phyloP scores from a whole-genome alignment of 306 rosid species.

The Nissolia schottii region DNA sequence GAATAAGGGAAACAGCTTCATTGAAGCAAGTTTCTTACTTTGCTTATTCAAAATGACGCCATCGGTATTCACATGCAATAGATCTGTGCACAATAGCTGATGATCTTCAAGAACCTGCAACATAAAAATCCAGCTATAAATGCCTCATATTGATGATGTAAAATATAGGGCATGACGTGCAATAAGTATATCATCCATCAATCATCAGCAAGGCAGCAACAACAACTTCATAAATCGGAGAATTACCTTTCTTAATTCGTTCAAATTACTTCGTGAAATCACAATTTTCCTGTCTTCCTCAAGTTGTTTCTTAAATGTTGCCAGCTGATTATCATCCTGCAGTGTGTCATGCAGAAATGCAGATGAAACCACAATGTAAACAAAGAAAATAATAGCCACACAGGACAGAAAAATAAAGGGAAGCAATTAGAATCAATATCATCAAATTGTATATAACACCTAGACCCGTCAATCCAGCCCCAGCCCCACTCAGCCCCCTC shows the following conservation, averaged over 20 bases:
- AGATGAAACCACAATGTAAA: conserved; percentile 7
- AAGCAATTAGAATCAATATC: background rate
- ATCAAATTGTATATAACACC: background rate
- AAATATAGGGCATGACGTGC: background rate
- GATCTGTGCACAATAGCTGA: conserved; percentile 67
- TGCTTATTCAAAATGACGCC: conserved; percentile 72
- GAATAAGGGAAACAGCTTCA: conserved; percentile 3
- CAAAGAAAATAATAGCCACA: background rate
- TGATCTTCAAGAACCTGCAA: conserved; percentile 91
- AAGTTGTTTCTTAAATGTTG: conserved; percentile 78
- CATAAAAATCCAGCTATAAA: conserved; percentile 15
- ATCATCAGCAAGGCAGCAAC: background rate
- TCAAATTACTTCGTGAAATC: conserved; percentile 79
- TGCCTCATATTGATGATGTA: conserved; percentile 11
- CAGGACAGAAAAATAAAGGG: background rate
- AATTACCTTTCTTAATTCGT: conserved; percentile 70
- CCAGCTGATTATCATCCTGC: conserved; percentile 79
- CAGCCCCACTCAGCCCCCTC: too few species aligned
- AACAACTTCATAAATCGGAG: background rate
- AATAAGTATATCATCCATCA: background rate
- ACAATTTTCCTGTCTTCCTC: conserved; percentile 89
- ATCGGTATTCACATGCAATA: conserved; percentile 61
- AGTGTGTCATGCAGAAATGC: conserved; percentile 24
- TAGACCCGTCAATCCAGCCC: too few species aligned
- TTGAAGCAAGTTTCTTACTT: conserved; percentile 47